Evolutionary conservation across 2,329 filamentous ascomycete species (phyloP), one percentile per base, ranked within the genome.

Genomic region (Shiraia sp.): DNA sequence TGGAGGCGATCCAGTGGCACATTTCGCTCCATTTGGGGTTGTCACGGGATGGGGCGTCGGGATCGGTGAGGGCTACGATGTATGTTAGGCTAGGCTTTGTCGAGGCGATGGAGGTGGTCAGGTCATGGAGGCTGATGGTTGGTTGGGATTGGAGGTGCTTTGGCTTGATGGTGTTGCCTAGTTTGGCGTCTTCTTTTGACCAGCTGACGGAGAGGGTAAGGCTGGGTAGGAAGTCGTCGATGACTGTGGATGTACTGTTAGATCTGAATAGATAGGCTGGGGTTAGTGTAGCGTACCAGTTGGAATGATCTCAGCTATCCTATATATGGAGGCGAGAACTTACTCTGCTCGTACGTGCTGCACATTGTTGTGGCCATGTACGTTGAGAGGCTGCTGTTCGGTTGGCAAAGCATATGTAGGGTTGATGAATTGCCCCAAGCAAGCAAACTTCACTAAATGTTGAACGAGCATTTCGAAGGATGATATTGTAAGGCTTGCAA

Each of bases 151-250:
- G 66, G 8, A 78, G 59, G 12, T 70, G 51, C 16, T 70, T 66
- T 9, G 75, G 72, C 8, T 73, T 64, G 50, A 80, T 59, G 13
- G 72, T 79, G 61, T 84, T 84, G 23, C 82, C 82, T 1, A 83
- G 66, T 24, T 51, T 36, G 25, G 59, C 62, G 1, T 68, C 51
- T 56, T 65, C 30, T 66, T 63, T 53, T 41, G 75, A 72, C 66
- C 78, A 79, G 28, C 65, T 70, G 7, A 79, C 68, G 31, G 72
- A 67, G 28, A 85, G 57, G 27, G 74, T 72, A 38, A 82, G 68
- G 6, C 71, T 71, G 5, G 82, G 81, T 3, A 72, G 61, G 63
- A 86, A 85, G 47, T 80, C 75, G 49, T 83, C 75, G 43, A 85
- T 74, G 14, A 85, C 80, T 80, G 57, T 15, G n/a, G 9, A 10